Base-by-base conservation (phyloP, 371 early-diverging fungal genomes). In the Lichtheimia corymbifera region DNA sequence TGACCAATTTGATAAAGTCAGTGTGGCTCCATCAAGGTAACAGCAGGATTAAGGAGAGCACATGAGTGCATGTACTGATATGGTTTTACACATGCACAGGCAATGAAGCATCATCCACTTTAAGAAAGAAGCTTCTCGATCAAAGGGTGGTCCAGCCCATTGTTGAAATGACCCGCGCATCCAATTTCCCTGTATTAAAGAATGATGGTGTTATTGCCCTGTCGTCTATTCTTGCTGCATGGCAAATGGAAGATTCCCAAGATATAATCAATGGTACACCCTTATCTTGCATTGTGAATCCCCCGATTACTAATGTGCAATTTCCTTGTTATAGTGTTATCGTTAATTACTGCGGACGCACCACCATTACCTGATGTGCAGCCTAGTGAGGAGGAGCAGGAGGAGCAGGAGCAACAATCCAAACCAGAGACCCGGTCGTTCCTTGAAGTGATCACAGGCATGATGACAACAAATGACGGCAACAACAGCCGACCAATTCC, bases 121-220 rank as follows among this genome's bases (percentile, higher is more conserved):
- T 83, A 28, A 74, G 82, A 24, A 69, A 65, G 45, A 66, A 70
- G 40, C 59, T 87, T 35, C 66, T 76, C 35, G 70, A 67, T 41
- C 13, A 59, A 2, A 60, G 72, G 17, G 70, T 83, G 24, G 61
- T 83, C 6, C 71, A 72, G 9, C 72, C 80, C 15, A 80, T 87
- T 55, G 64, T 66, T 6, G 82, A 83, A 24, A 66, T 87, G 71
- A 66, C 81, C 18, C 65, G 81, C 9, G 78, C 81, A 35, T 80
- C 86, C 11, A 82, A 76, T 51, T 85, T 79, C 58, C 63, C 76
- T 28, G 66, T 87, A n/a, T 70, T 87, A 4, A 85, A 86, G 55
- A 87, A 85, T 55, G 88, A 87, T 55, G 86, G 86, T 20, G 65
- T 85, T 51, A 77, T 87, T 58, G 85, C 84, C 7, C 62, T 87